Evolutionary conservation across 768 basidiomycete genomes (phyloP).

Genomic region (Gelatoporia subvermispora): DNA sequence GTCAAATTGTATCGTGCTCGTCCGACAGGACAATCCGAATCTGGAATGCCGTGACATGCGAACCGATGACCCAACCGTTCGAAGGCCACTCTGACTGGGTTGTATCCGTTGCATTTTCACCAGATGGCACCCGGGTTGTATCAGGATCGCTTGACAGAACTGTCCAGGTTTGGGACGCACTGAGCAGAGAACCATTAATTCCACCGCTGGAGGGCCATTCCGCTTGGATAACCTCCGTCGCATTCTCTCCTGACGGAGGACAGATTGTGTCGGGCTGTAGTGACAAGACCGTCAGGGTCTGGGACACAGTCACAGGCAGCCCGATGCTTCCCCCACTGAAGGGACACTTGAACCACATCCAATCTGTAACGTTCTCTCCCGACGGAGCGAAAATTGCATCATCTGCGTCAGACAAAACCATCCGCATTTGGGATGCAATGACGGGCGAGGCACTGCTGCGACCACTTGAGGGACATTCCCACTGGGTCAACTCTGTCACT

Average conservation of each 20-base stretch:
- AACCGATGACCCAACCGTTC: background rate
- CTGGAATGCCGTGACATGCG: constrained; percentile 1
- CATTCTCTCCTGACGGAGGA: constrained; percentile 25
- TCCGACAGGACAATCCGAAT: constrained; percentile 7
- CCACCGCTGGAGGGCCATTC: constrained; percentile 3
- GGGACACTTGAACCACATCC: constrained; percentile 6
- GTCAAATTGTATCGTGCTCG: constrained; percentile 3
- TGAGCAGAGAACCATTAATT: background rate
- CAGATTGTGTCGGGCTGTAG: constrained; percentile 25
- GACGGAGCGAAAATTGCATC: constrained; percentile 25
- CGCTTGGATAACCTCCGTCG: constrained; percentile 10
- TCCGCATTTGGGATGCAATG: constrained; percentile 24
- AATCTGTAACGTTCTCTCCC: constrained; percentile 22
- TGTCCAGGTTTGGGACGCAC: background rate
- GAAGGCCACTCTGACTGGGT: constrained; percentile 5
- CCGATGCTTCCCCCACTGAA: background rate
- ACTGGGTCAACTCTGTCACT: constrained; percentile 17
- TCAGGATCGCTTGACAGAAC: constrained; percentile 1
- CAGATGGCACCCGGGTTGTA: constrained; percentile 5
- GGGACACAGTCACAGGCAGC: constrained; percentile 8
- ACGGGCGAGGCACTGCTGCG: constrained; percentile 1
- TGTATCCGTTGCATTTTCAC: constrained; percentile 9
- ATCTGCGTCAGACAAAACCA: constrained; percentile 21
- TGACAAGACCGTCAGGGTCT: constrained; percentile 38
- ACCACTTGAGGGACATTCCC: constrained; percentile 14